Base-by-base conservation (phyloP, 306 rosid genomes). In the Pyrus communis region DNA sequence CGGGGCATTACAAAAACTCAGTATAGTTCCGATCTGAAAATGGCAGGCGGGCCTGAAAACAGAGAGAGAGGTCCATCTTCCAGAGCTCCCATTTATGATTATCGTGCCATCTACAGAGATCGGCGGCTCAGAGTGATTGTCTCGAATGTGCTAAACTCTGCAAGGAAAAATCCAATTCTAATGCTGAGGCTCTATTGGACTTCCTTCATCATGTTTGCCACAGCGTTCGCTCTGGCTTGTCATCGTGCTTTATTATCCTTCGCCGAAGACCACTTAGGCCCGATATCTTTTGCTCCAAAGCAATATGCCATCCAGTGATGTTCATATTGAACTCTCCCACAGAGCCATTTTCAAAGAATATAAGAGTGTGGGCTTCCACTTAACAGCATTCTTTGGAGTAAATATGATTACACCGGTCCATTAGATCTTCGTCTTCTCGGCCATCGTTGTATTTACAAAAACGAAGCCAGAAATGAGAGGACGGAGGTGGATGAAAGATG, bases 161-260 rank as follows among this genome's bases (percentile, higher is more conserved):
- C 89, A 2, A 89, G 93, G 60, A 85, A 77, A 60, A 79, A 87
- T 69, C 93, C 88, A 61, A 4, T 74, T 58, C 70, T 92, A 85
- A 83, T 86, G 85, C 67, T 92, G 83, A 89, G 87, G 76, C 83
- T 95, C 74, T 89, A 45, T 78, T 95, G 89, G 96, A 81, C 88
- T 69, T 92, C 96, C 78, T 67, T 85, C 65, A 69, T 85, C 42
- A 81, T 86, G 81, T 62, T 82, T 21, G 67, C 85, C 58, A 85
- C 83, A 71, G 94, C 97, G 77, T 86, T 91, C 25, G 84, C 88
- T 70, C 22, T 83, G 87, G 97, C 98, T 83, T 90, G 89, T 73
- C 96, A 89, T 55, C 84, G 85, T 71, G 67, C 71, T 52, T 17
- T 89, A 51, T 86, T 92, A 77, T 84, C 83, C 35, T 69, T 95